These are phyloP conservation scores for Protoeuglena noctilucae DNA, from an alignment of 139 green algal genomes.

Conservation along the genomic window DNA sequence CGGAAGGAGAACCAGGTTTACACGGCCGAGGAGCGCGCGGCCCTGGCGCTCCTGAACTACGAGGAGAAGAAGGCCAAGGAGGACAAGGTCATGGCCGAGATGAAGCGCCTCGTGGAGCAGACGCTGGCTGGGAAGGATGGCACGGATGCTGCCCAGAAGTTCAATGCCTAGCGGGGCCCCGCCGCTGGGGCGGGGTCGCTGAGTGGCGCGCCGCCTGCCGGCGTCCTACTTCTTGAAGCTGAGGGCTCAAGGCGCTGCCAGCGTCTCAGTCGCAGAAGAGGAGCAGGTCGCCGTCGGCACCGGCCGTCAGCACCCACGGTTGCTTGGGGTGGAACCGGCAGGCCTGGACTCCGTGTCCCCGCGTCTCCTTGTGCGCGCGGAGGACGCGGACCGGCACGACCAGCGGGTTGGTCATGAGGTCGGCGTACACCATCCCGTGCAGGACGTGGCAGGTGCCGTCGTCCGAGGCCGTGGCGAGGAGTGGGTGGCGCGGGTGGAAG, in stretches of 20 bases:
- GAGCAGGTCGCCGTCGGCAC: constrained; percentile 49
- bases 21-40: constrained; percentile 90
- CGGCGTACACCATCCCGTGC: constrained; percentile 86
- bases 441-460: constrained; percentile 68
- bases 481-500: constrained; percentile 78
- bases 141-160: no score
- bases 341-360: constrained; percentile 45
- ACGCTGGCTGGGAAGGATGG: no score
- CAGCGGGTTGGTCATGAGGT: constrained; percentile 88
- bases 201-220: no score
- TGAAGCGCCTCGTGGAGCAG: constrained; percentile 57
- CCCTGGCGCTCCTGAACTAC: constrained; percentile 95
- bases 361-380: constrained; percentile 22
- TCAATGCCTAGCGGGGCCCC: no score
- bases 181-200: no score
- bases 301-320: constrained; percentile 90
- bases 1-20: constrained; percentile 93
- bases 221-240: no score
- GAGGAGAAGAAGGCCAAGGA: constrained; percentile 93
- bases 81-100: constrained; percentile 69
- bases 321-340: constrained; percentile 84
- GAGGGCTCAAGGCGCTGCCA: neutral
- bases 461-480: constrained; percentile 72
- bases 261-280: constrained; percentile 35
- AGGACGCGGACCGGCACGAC: constrained; percentile 75